These are phyloP conservation scores for Aspergillus jensenii DNA, from an alignment of 2,329 filamentous ascomycete species.

Conservation along the genomic window DNA sequence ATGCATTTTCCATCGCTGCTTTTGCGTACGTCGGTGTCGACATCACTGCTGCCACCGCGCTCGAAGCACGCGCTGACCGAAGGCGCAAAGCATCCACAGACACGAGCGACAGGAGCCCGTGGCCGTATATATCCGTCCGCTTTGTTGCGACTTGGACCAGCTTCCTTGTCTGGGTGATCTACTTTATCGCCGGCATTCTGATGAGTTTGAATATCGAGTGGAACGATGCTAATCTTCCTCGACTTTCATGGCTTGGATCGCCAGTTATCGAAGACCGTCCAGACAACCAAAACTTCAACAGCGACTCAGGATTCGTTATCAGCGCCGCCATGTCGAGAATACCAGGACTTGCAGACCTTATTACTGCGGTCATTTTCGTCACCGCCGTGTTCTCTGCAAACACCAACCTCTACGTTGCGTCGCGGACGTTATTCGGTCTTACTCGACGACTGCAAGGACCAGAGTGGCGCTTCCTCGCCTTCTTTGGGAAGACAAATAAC, in stretches of 20 bases:
- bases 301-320: constrained; percentile 24
- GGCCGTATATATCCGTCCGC: constrained; percentile 21
- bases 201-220: constrained; percentile 28
- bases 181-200: constrained; percentile 25
- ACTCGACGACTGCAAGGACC: constrained; percentile 17
- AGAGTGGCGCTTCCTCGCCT: constrained; percentile 19
- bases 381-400: constrained; percentile 32
- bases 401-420: constrained; percentile 37
- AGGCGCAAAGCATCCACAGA: not conserved
- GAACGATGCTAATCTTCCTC: constrained; percentile 21
- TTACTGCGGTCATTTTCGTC: constrained; percentile 31
- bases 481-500: constrained; percentile 26
- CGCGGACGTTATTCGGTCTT: constrained; percentile 34
- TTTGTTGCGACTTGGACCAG: constrained; percentile 32
- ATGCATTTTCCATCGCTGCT: constrained; percentile 30
- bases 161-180: constrained; percentile 25
- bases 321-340: constrained; percentile 23
- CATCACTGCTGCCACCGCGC: constrained; percentile 33
- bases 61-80: constrained; percentile 30
- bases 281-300: not conserved
- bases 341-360: constrained; percentile 20
- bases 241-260: constrained; percentile 19
- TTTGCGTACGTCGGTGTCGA: constrained; percentile 37
- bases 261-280: not conserved
- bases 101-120: not conserved